Evolutionary conservation across 108 stramenopile genomes (phyloP), one percentile per base, ranked within the genome.

Genomic region (Fistulifera pelliculosa): DNA sequence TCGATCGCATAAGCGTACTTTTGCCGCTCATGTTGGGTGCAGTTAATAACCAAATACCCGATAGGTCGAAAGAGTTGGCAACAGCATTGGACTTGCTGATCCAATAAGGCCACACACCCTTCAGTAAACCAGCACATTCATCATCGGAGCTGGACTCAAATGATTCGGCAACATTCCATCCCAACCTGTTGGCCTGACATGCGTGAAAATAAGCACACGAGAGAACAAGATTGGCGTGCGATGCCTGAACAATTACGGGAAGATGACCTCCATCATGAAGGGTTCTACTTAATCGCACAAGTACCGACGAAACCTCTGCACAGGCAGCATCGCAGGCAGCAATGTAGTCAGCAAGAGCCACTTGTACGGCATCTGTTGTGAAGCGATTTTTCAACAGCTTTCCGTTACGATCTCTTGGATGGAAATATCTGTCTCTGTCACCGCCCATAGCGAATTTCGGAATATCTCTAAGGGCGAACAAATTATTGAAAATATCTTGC

Each of bases 11-110:
- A 27, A 98, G 52, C 3, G 97, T 98, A 49, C 75, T 77, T 61
- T 96, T 96, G 15, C 97, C 97, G 56, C 71, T 75, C 97, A 96
- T 96, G 70, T 98, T 98, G 7, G 97, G 97, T 1, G 97, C 97
- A 48, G 97, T 98, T 39, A 98, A 59, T 1, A 96, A 71, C 62
- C 93, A 87, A 47, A 93, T 56, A 5, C 73, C 80, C 57, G 81
- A 38, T 7, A 87, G 56, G 21, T 80, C 75, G 60, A 90, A 81
- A n/a, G 84, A 63, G 62, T 89, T 93, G 2, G 67, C 44, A 11
- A 85, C 74, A 14, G 82, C 70, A 24, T 69, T 74, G 8, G 69
- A 65, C 47, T 51, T 38, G 50, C 75, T 74, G 83, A 90, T 88
- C 93, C 93, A 94, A 48, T 90, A 94, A 1, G 93, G 93, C 75